Evolutionary conservation across 805 yeast species (phyloP).

Genomic region (Zygosaccharomyces kombuchaensis): DNA sequence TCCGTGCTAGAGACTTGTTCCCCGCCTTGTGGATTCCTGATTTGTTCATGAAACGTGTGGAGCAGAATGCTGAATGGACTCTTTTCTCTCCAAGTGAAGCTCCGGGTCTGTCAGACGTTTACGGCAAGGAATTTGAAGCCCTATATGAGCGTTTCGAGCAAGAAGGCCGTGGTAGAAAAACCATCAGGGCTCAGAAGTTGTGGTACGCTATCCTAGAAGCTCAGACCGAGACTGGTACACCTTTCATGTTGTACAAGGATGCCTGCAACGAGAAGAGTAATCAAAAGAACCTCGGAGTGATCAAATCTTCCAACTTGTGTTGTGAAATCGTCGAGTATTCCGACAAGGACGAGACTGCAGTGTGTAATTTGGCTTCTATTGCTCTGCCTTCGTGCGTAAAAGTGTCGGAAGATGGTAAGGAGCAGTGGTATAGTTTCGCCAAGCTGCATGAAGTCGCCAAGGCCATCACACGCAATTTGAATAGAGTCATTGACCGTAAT

Average conservation of each 20-base stretch:
- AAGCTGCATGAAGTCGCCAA: slow-evolving; percentile 72
- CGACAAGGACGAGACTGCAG: slow-evolving; percentile 89
- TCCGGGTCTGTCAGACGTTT: slow-evolving; percentile 74
- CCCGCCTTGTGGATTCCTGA: slow-evolving; percentile 93
- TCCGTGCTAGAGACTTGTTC: slow-evolving; percentile 86
- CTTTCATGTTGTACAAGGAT: slow-evolving; percentile 89
- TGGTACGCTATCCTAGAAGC: slow-evolving; percentile 87
- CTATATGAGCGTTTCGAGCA: slow-evolving; percentile 68
- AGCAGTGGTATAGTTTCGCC: slow-evolving; percentile 61
- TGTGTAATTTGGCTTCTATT: slow-evolving; percentile 88
- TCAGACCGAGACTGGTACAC: slow-evolving; percentile 94
- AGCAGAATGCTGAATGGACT: slow-evolving; percentile 75
- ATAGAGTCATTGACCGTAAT: slow-evolving; percentile 79
- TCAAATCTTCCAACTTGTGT: slow-evolving; percentile 88
- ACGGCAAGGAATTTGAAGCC: slow-evolving; percentile 73
- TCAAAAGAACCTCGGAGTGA: slow-evolving; percentile 85
- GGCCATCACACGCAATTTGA: slow-evolving; percentile 72
- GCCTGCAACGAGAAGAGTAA: slow-evolving; percentile 81
- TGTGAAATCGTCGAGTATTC: slow-evolving; percentile 93
- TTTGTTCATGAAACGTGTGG: slow-evolving; percentile 85
- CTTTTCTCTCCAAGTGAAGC: slow-evolving; percentile 84
- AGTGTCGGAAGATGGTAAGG: slow-evolving; percentile 40
- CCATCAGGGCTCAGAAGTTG: slow-evolving; percentile 79
- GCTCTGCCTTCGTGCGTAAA: slow-evolving; percentile 79
- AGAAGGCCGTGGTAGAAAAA: slow-evolving; percentile 55